Conservation (phyloP, 2,329 filamentous ascomycete species). For the Alternaria ventricosa region DNA sequence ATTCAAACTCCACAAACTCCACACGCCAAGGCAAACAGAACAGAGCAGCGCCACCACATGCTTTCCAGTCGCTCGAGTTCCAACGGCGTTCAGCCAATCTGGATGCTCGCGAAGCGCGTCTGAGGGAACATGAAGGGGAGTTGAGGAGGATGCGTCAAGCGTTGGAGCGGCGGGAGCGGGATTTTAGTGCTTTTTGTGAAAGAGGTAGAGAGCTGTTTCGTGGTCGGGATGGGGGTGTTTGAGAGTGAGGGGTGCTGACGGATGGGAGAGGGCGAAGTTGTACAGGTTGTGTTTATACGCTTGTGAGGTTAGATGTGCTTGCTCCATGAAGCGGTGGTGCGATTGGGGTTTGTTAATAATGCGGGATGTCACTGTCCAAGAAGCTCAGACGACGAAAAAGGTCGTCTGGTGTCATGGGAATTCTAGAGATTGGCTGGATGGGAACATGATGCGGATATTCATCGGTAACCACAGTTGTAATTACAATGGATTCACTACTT, state of each 20-base stretch:
- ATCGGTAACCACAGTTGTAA: background rate
- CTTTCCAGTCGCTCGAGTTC: background rate
- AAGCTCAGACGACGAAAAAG: background rate
- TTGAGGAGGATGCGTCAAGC: background rate
- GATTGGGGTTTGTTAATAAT: background rate
- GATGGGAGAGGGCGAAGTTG: rapidly evolving
- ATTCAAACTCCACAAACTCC: background rate
- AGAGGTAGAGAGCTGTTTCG: background rate
- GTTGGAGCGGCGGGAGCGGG: background rate
- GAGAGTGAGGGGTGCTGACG: rapidly evolving
- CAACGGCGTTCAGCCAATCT: background rate
- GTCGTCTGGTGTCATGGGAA: no score
- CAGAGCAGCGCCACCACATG: background rate
- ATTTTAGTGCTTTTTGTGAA: background rate
- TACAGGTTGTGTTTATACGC: rapidly evolving
- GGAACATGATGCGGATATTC: background rate
- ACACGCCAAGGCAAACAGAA: background rate
- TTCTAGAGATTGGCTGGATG: background rate
- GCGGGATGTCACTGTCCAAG: no score
- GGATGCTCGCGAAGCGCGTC: background rate
- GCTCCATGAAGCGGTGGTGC: background rate
- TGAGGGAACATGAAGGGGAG: background rate
- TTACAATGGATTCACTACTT: background rate
- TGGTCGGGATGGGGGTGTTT: background rate
- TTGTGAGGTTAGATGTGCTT: background rate